A percentile compares a stretch with the other conserved stretches of the same genome.
phyloP scores from a whole-genome alignment of 768 basidiomycete genomes.

The Vararia minispora region DNA sequence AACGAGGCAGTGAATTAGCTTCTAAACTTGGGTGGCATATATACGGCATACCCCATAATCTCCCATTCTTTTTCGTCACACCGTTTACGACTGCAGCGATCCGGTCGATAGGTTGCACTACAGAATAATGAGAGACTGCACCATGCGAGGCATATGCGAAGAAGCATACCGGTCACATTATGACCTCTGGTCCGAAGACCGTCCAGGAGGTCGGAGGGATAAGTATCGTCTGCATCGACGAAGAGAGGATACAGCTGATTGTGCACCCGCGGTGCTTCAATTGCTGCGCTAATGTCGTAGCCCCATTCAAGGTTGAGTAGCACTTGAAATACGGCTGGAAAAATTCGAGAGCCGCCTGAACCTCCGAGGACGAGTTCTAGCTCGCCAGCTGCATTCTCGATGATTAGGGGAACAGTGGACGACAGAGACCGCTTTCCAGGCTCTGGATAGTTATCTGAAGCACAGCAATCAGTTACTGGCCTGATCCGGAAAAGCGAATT shows the following conservation, averaged over 20 bases:
- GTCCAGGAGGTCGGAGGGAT: conserved; percentile 44
- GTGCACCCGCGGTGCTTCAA: conserved; percentile 81
- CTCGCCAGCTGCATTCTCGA: conserved; percentile 66
- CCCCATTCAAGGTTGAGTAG: conserved; percentile 76
- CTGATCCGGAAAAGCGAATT: neutral
- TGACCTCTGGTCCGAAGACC: conserved; percentile 56
- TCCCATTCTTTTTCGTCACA: conserved; percentile 39
- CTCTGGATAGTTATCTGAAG: conserved; percentile 76
- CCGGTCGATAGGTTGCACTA: conserved; percentile 59
- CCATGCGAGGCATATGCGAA: neutral
- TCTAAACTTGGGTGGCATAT: neutral
- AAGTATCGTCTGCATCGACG: conserved; percentile 52
- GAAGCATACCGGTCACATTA: conserved; percentile 45
- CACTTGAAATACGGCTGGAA: conserved; percentile 68
- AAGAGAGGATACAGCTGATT: conserved; percentile 68
- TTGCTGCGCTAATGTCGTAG: conserved; percentile 63
- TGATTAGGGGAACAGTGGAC: conserved; percentile 69
- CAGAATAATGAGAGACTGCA: neutral
- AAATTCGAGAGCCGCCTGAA: conserved; percentile 82
- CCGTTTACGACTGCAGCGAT: conserved; percentile 69
- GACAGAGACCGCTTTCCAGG: conserved; percentile 86
- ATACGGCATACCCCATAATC: conserved; percentile 49
- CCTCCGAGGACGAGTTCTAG: conserved; percentile 72
- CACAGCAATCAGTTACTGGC: conserved; percentile 1
- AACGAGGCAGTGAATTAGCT: neutral